Base-by-base conservation (phyloP, 768 basidiomycete genomes). In the Coprinopsis sp. region DNA sequence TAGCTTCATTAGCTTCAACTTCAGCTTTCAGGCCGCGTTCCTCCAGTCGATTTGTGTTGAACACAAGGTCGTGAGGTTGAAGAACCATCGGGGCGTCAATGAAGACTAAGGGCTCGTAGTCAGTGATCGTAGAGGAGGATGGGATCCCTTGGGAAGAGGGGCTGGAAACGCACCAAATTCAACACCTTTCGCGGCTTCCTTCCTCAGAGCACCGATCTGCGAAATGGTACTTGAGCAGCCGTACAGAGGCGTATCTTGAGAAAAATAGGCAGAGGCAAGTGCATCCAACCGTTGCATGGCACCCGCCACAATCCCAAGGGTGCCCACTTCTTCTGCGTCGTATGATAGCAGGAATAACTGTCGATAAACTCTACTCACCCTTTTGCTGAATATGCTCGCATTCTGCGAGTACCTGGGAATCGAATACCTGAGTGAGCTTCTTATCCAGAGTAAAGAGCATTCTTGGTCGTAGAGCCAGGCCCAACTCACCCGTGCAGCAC, bases 161-260 rank as follows among this genome's bases (percentile, higher is more conserved):
- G 21, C 30, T 31, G 30, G 10, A 31, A 31, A 2, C 8, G 54
- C 44, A 84, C 87, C 82, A 45, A 88, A 68, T 52, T 89, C 84
- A 31, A 87, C 61, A 44, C 74, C 72, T 52, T 82, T 80, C 47
- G 69, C 77, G 52, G 79, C 78, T 48, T 83, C 73, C 62, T 86
- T 88, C 41, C 86, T 74, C 22, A 90, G 67, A 2, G 86, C 87
- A 16, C 82, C 84, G 36, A 88, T 67, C 86, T 90, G 42, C 33
- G 25, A 16, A 13, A 44, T 29, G 27, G 41, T 31, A 44, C 14
- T 2, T 31, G 21, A 37, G 19, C 24, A 21, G 23, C n/a, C 24
- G 24, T 30, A 18, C 13, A 39, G 18, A 42, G 14, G n/a, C n/a
- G n/a, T n/a, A n/a, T n/a, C n/a, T n/a, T n/a, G n/a, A n/a, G n/a